phyloP scores from a whole-genome alignment of 768 basidiomycete species.

The Rhizopogon vulgaris region DNA sequence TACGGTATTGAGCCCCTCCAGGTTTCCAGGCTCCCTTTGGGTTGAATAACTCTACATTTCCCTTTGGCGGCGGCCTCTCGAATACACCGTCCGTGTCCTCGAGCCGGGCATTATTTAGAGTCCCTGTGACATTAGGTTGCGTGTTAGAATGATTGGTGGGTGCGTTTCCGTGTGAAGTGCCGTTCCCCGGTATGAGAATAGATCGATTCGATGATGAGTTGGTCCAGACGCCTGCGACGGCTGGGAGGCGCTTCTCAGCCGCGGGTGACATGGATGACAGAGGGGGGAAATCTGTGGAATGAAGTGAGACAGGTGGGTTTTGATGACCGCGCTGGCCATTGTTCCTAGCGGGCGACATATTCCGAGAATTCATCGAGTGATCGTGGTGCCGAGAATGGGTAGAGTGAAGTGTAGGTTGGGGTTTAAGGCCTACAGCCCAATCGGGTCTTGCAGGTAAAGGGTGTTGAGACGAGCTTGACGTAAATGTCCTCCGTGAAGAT shows the following conservation, averaged over 20 bases:
- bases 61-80: slow-evolving; percentile 46
- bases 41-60: slow-evolving; percentile 32
- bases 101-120: slow-evolving; percentile 15
- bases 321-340: slow-evolving; percentile 32
- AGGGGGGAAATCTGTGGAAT: slow-evolving; percentile 68
- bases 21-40: slow-evolving; percentile 26
- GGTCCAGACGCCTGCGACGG: slow-evolving; percentile 65
- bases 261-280: slow-evolving; percentile 39
- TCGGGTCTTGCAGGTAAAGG: slow-evolving; percentile 81
- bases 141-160: slow-evolving; percentile 33
- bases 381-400: slow-evolving; percentile 49
- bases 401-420: slow-evolving; percentile 61
- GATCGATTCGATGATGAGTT: slow-evolving; percentile 48
- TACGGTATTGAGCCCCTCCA: slow-evolving; percentile 9
- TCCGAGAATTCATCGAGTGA: slow-evolving; percentile 31
- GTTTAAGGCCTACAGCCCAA: slow-evolving; percentile 83
- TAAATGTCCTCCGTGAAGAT: slow-evolving; percentile 71
- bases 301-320: slow-evolving; percentile 35
- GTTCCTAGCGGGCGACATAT: slow-evolving; percentile 31
- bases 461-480: slow-evolving; percentile 68
- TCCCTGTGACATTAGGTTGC: slow-evolving; percentile 6
- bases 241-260: slow-evolving; percentile 48
- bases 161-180: slow-evolving; percentile 24
- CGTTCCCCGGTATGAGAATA: slow-evolving; percentile 39
- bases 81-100: slow-evolving; percentile 43